phyloP scores from a whole-genome alignment of 176 grass and related monocot species.

The Neostapfia colusana region DNA sequence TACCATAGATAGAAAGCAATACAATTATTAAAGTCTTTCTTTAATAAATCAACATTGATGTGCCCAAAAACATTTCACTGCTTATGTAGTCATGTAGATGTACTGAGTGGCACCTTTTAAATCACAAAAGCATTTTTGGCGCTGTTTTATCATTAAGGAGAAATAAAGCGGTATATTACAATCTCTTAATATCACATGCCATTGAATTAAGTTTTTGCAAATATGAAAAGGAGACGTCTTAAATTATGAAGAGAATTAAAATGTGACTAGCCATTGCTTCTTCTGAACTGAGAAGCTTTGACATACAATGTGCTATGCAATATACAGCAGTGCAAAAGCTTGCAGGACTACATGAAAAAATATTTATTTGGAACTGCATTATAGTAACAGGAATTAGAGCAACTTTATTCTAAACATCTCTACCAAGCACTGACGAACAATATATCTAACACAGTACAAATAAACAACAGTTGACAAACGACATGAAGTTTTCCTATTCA shows the following conservation, averaged over 20 bases:
- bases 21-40: too few relatives aligned
- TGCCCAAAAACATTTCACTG: neutral
- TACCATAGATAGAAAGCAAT: too few relatives aligned
- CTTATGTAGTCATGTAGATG: neutral
- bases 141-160: neutral
- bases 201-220: neutral
- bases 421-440: slow-evolving; percentile 28
- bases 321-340: neutral
- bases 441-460: slow-evolving; percentile 25
- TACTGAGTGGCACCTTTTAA: neutral
- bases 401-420: slow-evolving; percentile 36
- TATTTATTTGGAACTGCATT: slow-evolving; percentile 33
- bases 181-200: neutral
- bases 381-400: slow-evolving; percentile 23
- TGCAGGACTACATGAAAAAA: slow-evolving; percentile 25
- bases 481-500: slow-evolving; percentile 27
- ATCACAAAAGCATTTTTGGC: neutral
- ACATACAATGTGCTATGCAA: slow-evolving; percentile 5
- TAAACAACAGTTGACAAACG: neutral
- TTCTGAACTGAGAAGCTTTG: neutral
- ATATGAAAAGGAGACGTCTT: neutral
- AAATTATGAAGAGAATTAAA: neutral
- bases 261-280: neutral
- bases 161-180: neutral
- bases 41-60: neutral